Conservation (phyloP, 306 rosid species). For the Astragalus membranaceus region DNA sequence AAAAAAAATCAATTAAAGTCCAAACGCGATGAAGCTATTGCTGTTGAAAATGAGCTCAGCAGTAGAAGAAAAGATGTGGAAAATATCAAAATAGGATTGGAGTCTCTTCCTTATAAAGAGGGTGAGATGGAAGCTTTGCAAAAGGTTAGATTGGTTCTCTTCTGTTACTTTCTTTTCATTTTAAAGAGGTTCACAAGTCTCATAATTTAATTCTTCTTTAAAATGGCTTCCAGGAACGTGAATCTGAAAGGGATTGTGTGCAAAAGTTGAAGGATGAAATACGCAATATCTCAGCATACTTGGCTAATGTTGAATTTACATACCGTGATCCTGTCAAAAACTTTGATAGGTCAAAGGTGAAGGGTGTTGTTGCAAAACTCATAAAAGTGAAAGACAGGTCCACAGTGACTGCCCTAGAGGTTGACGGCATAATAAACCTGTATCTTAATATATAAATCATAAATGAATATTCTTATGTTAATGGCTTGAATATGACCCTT, state of each 20-base stretch:
- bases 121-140: slow-evolving; percentile 86
- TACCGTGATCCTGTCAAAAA: slow-evolving; percentile 75
- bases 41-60: slow-evolving; percentile 69
- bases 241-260: slow-evolving; percentile 55
- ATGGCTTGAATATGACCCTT: slow-evolving; percentile 6
- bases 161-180: slow-evolving; percentile 15
- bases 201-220: slow-evolving; percentile 6
- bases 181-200: slow-evolving; percentile 1
- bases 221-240: slow-evolving; percentile 54
- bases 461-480: not conserved
- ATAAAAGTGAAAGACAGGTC: slow-evolving; percentile 78
- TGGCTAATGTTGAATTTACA: slow-evolving; percentile 65
- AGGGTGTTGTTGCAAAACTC: slow-evolving; percentile 93
- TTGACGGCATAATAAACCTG: slow-evolving; percentile 15
- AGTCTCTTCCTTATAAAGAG: slow-evolving; percentile 70
- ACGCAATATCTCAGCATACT: slow-evolving; percentile 68
- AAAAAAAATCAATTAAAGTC: slow-evolving; percentile 63
- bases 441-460: not conserved
- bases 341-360: slow-evolving; percentile 90
- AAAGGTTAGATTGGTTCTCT: slow-evolving; percentile 43
- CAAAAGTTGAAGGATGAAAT: slow-evolving; percentile 85
- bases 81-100: slow-evolving; percentile 46
- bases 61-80: slow-evolving; percentile 57
- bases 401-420: slow-evolving; percentile 95
- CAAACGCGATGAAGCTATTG: slow-evolving; percentile 77